Base-by-base conservation (phyloP, 2,329 filamentous ascomycete species). In the Colletotrichum chlorophyti region DNA sequence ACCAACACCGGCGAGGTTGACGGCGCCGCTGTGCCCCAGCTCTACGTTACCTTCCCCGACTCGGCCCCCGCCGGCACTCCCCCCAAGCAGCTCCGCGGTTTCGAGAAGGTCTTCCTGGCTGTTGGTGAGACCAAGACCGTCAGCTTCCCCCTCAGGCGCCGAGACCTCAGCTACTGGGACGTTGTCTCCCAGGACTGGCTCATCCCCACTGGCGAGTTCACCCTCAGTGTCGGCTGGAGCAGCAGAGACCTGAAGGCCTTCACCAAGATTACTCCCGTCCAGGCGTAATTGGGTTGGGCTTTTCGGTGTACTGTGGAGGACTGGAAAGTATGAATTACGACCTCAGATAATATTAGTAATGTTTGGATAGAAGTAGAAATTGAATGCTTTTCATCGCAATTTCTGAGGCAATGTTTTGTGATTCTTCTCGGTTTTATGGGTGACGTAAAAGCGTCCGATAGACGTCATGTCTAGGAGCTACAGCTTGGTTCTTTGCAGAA, bases 21-120 rank as follows among this genome's bases (percentile, higher is more conserved):
- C 19, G 83, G 82, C 23, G 76, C 77, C 2, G 75, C 79, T 9
- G 79, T 86, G 1, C 72, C 80, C 3, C 84, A 87, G 69, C 71
- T 87, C 1, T 87, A 87, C 66, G 68, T 86, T n/a, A 63, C 65
- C 5, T 72, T 79, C 69, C 73, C 76, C 35, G 67, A 68, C 17
- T 67, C 67, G 46, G 62, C 75, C n/a, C 61, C 73, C 14, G 55
- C 68, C 12, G 73, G 71, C 43, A 83, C 82, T 9, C 83, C 83
- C 0, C 72, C 77, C 5, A 72, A 72, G 45, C 76, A 80, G 64
- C 74, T 83, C 6, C 73, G 81, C 62, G 81, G 72, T 45, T 86
- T 86, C 54, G 76, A 81, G 3, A 85, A 85, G 69, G 64, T 81
- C 1, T 64, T 64, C 3, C 67, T 86, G 1, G 63, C 65, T 4